Conservation (phyloP, 441 rosid species). For the Euphorbia corollata region DNA sequence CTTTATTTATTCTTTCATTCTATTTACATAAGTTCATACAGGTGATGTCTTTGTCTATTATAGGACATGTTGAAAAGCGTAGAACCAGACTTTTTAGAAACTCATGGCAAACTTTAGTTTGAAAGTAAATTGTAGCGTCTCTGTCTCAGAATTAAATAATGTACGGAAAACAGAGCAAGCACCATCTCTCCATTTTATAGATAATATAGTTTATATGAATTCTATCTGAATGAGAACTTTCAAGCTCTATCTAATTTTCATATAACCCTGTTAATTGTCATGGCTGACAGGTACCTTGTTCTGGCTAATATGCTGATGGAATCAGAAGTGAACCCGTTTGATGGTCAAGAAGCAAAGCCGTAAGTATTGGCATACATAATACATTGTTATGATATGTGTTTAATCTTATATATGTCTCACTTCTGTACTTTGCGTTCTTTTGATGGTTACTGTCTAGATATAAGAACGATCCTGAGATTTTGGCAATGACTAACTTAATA, state of each 20-base stretch:
- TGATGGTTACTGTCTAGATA: slow-evolving; percentile 43
- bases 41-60: neutral
- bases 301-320: slow-evolving; percentile 99
- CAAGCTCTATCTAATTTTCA: neutral
- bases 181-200: neutral
- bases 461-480: slow-evolving; percentile 96
- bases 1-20: neutral
- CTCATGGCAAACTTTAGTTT: neutral
- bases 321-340: slow-evolving; percentile 98
- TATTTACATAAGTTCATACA: too few species aligned
- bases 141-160: neutral
- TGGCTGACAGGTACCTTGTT: slow-evolving; percentile 66
- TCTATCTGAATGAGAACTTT: neutral
- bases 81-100: neutral
- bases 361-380: slow-evolving; percentile 32
- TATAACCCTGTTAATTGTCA: slow-evolving; percentile 1
- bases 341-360: slow-evolving; percentile 99
- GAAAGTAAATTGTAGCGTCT: neutral
- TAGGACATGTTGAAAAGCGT: neutral
- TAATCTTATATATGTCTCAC: slow-evolving; percentile 11
- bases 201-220: too few species aligned
- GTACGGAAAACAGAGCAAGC: neutral
- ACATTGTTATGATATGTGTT: neutral
- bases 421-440: slow-evolving; percentile 1
- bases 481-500: slow-evolving; percentile 95